A percentile compares a stretch with the other conserved stretches of the same genome.
These are phyloP conservation scores for Biscutella auriculata DNA, from an alignment of 441 rosid genomes.

Conservation along the genomic window DNA sequence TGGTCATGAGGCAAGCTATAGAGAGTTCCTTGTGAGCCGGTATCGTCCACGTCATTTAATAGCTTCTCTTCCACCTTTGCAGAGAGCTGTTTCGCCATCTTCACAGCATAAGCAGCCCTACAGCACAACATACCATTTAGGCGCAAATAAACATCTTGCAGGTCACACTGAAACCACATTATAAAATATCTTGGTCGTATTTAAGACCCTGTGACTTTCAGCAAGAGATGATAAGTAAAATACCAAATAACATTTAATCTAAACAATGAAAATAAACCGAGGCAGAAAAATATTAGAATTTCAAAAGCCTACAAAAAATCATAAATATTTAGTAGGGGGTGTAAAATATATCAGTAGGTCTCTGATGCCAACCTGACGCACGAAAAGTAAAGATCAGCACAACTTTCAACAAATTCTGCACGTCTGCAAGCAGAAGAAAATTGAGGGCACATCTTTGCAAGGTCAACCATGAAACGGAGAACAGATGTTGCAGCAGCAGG, in stretches of 20 bases:
- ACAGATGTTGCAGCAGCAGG: slow-evolving; percentile 99
- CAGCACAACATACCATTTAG: slow-evolving; percentile 19
- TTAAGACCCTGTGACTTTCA: background rate
- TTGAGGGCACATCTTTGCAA: slow-evolving; percentile 95
- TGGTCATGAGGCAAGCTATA: slow-evolving; percentile 86
- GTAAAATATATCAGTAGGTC: slow-evolving; percentile 13
- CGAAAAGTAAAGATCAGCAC: slow-evolving; percentile 92
- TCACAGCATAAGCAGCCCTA: slow-evolving; percentile 93
- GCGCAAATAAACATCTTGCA: background rate
- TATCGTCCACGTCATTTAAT: slow-evolving; percentile 68
- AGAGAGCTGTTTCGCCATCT: slow-evolving; percentile 79
- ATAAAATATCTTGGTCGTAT: background rate
- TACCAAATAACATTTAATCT: background rate
- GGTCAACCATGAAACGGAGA: slow-evolving; percentile 98
- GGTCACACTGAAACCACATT: slow-evolving; percentile 9
- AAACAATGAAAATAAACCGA: background rate
- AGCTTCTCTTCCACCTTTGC: slow-evolving; percentile 72
- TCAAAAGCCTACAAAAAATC: background rate
- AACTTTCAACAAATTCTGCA: slow-evolving; percentile 83
- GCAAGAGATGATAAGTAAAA: slow-evolving; percentile 4
- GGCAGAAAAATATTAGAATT: background rate
- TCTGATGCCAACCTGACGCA: slow-evolving; percentile 75
- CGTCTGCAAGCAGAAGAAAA: slow-evolving; percentile 95
- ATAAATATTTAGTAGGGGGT: slow-evolving; percentile 11
- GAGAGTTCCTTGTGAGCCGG: slow-evolving; percentile 73